Evolutionary conservation across 345 rosid genomes (phyloP).

Genomic region (Bruguiera sexangula): DNA sequence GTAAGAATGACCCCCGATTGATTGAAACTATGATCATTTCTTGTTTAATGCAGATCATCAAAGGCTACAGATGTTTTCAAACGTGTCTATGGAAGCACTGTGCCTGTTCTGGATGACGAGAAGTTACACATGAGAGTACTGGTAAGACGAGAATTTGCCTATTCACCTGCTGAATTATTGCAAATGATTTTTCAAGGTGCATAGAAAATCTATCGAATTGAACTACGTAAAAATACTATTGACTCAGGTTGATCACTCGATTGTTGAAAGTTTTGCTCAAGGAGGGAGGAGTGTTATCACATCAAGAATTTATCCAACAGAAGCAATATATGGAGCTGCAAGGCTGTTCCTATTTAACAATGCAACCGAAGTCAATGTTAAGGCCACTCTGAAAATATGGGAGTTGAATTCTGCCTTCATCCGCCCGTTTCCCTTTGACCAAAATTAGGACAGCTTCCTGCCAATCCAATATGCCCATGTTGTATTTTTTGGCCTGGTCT

Average conservation of each 20-base stretch:
- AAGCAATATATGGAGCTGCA: constrained; percentile 81
- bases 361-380: constrained; percentile 67
- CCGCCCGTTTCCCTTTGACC: constrained; percentile 45
- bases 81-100: constrained; percentile 55
- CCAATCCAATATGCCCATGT: too few species aligned
- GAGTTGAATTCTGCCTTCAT: constrained; percentile 73
- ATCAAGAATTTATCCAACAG: constrained; percentile 80
- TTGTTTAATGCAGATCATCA: constrained; percentile 54
- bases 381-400: constrained; percentile 73
- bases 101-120: constrained; percentile 70
- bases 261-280: constrained; percentile 79
- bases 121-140: constrained; percentile 61
- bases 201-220: too few species aligned
- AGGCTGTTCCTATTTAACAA: constrained; percentile 77
- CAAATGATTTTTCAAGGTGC: neutral
- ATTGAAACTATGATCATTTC: neutral
- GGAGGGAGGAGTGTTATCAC: constrained; percentile 82
- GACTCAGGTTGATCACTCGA: constrained; percentile 86
- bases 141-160: constrained; percentile 35
- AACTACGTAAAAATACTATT: neutral
- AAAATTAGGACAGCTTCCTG: neutral
- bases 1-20: neutral
- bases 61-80: constrained; percentile 58
- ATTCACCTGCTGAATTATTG: neutral
- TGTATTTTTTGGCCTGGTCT: too few species aligned